phyloP scores from a whole-genome alignment of 805 yeast genomes.

The Nematodospora valgi region DNA sequence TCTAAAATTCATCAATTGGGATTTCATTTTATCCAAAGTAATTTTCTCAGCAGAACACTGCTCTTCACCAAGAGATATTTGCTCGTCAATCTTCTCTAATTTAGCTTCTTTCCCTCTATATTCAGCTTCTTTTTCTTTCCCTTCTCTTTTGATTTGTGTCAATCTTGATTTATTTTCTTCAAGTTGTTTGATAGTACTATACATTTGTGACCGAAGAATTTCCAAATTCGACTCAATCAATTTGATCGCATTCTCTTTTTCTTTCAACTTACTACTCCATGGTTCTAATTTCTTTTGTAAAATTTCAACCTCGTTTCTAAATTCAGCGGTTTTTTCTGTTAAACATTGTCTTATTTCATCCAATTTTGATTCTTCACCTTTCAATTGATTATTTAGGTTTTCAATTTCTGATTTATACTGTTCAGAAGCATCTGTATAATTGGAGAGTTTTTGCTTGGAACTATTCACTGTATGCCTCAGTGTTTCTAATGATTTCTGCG shows the following conservation, averaged over 20 bases:
- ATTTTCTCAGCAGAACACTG: conserved; percentile 50
- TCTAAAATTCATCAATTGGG: conserved; percentile 49
- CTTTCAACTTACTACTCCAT: conserved; percentile 67
- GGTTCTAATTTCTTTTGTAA: conserved; percentile 74
- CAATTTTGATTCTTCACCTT: conserved; percentile 52
- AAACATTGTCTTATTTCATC: conserved; percentile 63
- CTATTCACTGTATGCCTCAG: conserved; percentile 45
- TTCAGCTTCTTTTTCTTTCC: conserved; percentile 47
- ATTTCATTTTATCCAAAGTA: conserved; percentile 52
- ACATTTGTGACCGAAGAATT: conserved; percentile 48
- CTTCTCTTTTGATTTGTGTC: conserved; percentile 43
- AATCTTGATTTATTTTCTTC: conserved; percentile 43
- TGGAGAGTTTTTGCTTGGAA: conserved; percentile 44
- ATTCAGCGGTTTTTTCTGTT: conserved; percentile 68
- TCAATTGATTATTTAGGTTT: conserved; percentile 43
- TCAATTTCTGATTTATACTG: conserved; percentile 44
- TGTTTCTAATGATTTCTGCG: conserved; percentile 49
- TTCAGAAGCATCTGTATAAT: conserved; percentile 41
- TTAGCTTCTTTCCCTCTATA: conserved; percentile 46
- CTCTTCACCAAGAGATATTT: conserved; percentile 54
- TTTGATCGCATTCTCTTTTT: conserved; percentile 59
- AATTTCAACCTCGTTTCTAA: conserved; percentile 60
- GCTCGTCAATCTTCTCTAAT: conserved; percentile 46
- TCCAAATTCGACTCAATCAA: conserved; percentile 66
- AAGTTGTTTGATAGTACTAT: conserved; percentile 42